Conservation (phyloP, 2,329 filamentous ascomycete species). For the Botrytis fabae region DNA sequence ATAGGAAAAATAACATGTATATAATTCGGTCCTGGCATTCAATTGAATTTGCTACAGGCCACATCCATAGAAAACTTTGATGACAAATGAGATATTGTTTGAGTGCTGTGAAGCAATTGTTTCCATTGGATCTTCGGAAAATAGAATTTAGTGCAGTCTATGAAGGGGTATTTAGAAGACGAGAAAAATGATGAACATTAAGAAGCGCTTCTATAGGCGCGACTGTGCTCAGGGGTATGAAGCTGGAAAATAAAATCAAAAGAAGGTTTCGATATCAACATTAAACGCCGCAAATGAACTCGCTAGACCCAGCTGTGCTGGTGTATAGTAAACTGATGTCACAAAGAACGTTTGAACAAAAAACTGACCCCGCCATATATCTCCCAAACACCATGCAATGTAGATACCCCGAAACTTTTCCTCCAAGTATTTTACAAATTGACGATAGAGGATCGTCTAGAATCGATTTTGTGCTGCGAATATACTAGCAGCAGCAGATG, state of each 20-base stretch:
- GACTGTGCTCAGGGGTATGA: conserved; percentile 34
- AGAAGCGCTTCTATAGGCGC: conserved; percentile 29
- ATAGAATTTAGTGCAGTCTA: conserved; percentile 35
- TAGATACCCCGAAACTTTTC: conserved; percentile 41
- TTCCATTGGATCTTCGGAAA: conserved; percentile 21
- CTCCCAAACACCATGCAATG: conserved; percentile 41
- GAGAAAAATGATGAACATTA: conserved; percentile 30
- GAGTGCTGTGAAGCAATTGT: conserved; percentile 20
- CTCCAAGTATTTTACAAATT: conserved; percentile 39
- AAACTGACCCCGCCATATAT: conserved; percentile 28
- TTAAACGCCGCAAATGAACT: conserved; percentile 28
- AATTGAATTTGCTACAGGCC: conserved; percentile 17
- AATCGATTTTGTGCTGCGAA: conserved; percentile 69
- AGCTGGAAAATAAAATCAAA: conserved; percentile 32
- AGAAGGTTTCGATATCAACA: conserved; percentile 28
- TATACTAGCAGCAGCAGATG: conserved; percentile 77
- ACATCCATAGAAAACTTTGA: conserved; percentile 18
- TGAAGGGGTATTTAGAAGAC: conserved; percentile 37
- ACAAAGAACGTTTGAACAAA: conserved; percentile 33
- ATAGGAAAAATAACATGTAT: conserved; percentile 18
- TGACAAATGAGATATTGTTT: conserved; percentile 25
- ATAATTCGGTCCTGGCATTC: conserved; percentile 19
- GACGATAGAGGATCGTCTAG: conserved; percentile 40
- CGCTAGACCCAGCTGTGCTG: conserved; percentile 22
- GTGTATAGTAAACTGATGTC: conserved; percentile 27